Conservation (phyloP, 2,329 filamentous ascomycete genomes). For the Colletotrichum scovillei region DNA sequence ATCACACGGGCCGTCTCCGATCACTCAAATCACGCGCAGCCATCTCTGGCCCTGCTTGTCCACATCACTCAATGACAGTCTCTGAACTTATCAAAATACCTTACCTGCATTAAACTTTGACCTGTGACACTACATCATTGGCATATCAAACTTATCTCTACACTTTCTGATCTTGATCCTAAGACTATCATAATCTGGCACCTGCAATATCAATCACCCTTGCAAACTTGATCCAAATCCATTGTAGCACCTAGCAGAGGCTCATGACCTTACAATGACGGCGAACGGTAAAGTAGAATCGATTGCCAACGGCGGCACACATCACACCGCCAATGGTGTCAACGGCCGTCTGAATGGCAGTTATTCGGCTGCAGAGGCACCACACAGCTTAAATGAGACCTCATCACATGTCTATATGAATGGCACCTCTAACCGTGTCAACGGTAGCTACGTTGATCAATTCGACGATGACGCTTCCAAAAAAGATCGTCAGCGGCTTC, state of each 20-base stretch:
- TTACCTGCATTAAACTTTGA: background rate
- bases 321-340: background rate
- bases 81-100: no score
- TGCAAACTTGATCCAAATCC: no score
- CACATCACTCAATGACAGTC: no score
- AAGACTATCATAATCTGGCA: background rate
- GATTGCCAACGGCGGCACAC: background rate
- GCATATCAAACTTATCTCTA: background rate
- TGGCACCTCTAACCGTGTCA: background rate
- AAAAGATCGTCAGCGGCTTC: background rate
- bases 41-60: background rate
- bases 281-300: background rate
- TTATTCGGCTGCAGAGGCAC: background rate
- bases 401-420: background rate
- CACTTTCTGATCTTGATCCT: background rate
- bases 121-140: background rate
- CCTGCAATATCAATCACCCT: background rate
- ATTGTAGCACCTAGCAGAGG: background rate
- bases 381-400: background rate
- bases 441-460: background rate
- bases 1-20: background rate
- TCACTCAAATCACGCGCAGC: background rate
- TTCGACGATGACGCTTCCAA: background rate
- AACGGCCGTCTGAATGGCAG: background rate
- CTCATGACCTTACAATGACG: background rate